These are phyloP conservation scores for Blastobotrys mokoenaii DNA, from an alignment of 805 yeast genomes.

Conservation along the genomic window DNA sequence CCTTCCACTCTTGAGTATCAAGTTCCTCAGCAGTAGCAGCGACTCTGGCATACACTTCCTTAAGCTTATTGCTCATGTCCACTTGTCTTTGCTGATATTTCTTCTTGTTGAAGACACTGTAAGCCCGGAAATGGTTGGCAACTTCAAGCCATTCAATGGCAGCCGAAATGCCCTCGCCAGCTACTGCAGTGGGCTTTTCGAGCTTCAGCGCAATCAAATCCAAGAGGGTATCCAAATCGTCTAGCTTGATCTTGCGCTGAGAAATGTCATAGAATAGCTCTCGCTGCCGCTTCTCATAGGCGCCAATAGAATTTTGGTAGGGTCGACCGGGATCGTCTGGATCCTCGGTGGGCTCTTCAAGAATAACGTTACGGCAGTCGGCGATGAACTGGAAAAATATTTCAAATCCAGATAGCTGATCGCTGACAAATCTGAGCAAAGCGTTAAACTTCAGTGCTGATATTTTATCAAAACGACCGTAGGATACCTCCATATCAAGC, in stretches of 20 bases:
- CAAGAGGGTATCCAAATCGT: constrained; percentile 10
- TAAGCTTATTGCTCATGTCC: constrained; percentile 8
- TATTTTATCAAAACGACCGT: constrained; percentile 20
- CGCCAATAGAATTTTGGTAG: neutral
- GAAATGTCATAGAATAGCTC: constrained; percentile 11
- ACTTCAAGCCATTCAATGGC: constrained; percentile 16
- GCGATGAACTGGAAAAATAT: constrained; percentile 14
- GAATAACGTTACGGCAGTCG: constrained; percentile 9
- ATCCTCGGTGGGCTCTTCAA: neutral
- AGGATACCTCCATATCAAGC: constrained; percentile 17
- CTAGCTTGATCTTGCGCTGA: constrained; percentile 7
- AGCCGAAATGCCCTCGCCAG: constrained; percentile 11
- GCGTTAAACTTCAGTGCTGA: constrained; percentile 22
- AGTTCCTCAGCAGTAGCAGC: constrained; percentile 1
- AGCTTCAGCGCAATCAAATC: constrained; percentile 2
- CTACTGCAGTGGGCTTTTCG: constrained; percentile 3
- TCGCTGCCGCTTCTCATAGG: neutral
- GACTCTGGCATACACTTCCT: constrained; percentile 5
- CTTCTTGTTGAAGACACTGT: constrained; percentile 5
- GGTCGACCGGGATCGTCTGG: neutral
- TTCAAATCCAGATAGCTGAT: constrained; percentile 17
- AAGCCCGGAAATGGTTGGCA: constrained; percentile 18
- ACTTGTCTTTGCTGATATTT: constrained; percentile 7
- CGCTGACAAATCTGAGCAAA: constrained; percentile 14
- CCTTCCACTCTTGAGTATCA: constrained; percentile 3